Evolutionary conservation across 306 rosid species (phyloP).

Genomic region (Fragaria nilgerrensis): DNA sequence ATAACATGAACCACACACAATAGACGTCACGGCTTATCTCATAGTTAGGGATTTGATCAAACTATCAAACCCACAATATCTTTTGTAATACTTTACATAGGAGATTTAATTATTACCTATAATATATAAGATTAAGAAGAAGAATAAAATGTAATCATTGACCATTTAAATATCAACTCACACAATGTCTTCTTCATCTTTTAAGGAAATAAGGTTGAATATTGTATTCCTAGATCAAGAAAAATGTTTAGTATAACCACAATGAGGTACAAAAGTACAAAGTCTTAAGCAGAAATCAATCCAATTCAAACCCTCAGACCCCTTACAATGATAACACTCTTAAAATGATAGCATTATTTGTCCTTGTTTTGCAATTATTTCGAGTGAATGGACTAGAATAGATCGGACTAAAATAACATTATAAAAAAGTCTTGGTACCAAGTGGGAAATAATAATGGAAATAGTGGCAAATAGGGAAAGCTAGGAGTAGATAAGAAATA

Average conservation of each 20-base stretch:
- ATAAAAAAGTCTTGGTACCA: neutral
- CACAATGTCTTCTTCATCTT: neutral
- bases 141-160: no score
- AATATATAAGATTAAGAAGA: no score
- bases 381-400: neutral
- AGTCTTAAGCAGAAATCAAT: neutral
- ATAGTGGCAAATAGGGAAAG: constrained; percentile 8
- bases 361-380: neutral
- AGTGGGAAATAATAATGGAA: constrained; percentile 18
- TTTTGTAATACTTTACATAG: neutral
- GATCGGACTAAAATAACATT: neutral
- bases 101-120: no score
- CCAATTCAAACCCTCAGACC: neutral
- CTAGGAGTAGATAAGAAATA: constrained; percentile 16
- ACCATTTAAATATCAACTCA: neutral
- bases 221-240: neutral
- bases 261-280: neutral
- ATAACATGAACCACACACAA: neutral
- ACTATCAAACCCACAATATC: neutral
- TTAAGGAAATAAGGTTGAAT: neutral
- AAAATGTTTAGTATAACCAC: no score
- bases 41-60: neutral
- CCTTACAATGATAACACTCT: neutral
- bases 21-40: constrained; percentile 10
- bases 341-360: neutral